Conservation (phyloP, 176 grass and related monocot species). For the Themeda triandra region DNA sequence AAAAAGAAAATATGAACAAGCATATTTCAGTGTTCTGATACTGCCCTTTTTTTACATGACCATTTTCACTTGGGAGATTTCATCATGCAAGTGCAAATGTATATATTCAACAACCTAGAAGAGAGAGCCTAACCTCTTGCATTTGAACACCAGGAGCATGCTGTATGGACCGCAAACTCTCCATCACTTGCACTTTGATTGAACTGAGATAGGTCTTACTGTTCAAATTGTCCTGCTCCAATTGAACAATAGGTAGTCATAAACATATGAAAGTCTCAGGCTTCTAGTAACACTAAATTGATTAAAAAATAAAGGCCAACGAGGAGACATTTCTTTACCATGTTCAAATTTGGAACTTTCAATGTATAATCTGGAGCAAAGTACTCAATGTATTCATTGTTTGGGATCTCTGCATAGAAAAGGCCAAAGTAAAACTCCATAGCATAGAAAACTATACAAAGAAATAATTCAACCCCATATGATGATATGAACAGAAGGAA, state of each 20-base stretch:
- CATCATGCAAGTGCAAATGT: background rate
- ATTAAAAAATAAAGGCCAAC: background rate
- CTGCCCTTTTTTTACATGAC: background rate
- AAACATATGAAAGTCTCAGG: constrained; percentile 6
- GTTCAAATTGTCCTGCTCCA: constrained; percentile 84
- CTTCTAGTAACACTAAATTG: background rate
- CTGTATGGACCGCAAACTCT: constrained; percentile 85
- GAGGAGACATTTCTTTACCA: constrained; percentile 53
- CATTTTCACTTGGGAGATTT: background rate
- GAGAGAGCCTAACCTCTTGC: constrained; percentile 66
- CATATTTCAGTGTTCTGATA: background rate
- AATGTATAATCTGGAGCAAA: constrained; percentile 90
- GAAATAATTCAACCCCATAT: background rate
- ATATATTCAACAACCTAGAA: background rate
- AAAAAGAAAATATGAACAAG: background rate
- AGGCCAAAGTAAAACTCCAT: constrained; percentile 16
- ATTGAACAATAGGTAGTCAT: constrained; percentile 20
- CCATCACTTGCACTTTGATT: constrained; percentile 94
- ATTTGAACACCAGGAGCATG: constrained; percentile 98
- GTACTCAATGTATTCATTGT: constrained; percentile 92
- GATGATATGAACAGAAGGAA: background rate
- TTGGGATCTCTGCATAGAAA: constrained; percentile 82
- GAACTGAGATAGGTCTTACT: constrained; percentile 91
- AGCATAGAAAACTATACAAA: constrained; percentile 6
- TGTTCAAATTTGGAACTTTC: constrained; percentile 73